phyloP scores from a whole-genome alignment of 768 basidiomycete genomes.

The Dentipellis sp. region DNA sequence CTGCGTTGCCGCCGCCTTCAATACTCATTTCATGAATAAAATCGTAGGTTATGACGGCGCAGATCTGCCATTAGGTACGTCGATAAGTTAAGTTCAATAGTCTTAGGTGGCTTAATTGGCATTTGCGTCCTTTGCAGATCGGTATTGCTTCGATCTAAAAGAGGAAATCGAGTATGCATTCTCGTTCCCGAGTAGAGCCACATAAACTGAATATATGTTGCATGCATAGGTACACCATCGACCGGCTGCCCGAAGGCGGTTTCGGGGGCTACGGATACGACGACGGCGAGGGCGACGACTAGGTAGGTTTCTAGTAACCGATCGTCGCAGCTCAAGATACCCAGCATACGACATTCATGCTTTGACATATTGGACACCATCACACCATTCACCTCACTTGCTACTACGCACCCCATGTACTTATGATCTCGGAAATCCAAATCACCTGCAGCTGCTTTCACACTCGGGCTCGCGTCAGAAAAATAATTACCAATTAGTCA shows the following conservation, averaged over 20 bases:
- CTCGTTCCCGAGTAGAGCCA: too few relatives aligned
- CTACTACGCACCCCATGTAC: background rate
- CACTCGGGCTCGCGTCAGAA: background rate
- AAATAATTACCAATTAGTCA: too few relatives aligned
- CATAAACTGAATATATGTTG: too few relatives aligned
- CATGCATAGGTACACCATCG: conserved; percentile 51
- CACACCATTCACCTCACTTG: background rate
- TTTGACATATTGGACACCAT: background rate
- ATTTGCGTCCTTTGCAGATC: conserved; percentile 36
- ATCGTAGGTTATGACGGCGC: conserved; percentile 32
- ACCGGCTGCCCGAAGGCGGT: conserved; percentile 65
- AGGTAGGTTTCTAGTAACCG: background rate
- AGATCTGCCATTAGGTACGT: conserved; percentile 68
- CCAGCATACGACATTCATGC: too few relatives aligned
- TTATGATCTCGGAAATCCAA: background rate
- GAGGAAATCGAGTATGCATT: conserved; percentile 71
- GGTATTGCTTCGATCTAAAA: conserved; percentile 78
- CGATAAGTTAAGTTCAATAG: background rate
- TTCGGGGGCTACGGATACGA: conserved; percentile 65
- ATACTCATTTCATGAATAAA: background rate
- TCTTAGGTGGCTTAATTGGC: background rate
- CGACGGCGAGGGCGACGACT: conserved; percentile 74
- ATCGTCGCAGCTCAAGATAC: background rate
- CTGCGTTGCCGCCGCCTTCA: background rate
- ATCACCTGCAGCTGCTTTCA: background rate